Base-by-base conservation (phyloP, 2,329 filamentous ascomycete genomes). In the Sordariomycetes sp. region DNA sequence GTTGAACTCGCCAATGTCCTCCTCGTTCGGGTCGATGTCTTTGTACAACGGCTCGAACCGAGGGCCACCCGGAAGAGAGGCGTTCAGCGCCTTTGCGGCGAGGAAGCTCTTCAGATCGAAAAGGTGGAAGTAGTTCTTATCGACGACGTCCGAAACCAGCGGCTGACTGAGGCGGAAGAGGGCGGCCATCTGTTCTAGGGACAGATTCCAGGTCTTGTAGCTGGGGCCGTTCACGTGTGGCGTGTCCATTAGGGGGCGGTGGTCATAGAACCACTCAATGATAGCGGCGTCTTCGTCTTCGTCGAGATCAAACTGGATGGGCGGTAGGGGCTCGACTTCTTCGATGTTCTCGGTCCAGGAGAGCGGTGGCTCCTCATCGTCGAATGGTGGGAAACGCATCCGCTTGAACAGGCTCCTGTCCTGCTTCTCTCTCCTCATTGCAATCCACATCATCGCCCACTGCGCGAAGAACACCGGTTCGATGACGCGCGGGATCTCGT, bases 391-490 rank as follows among this genome's bases (percentile, higher is more conserved):
- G 66, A 99, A 99, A 65, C 95, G 86, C 94, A 99, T 99, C 63
- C 94, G 86, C 78, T 99, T 99, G 80, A 99, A 99, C 65, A 97
- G 84, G 68, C 93, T 79, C 72, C 94, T 80, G 68, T 99, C 94
- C 68, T 91, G 94, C 79, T 99, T 99, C 71, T 99, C 94, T 66
- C 95, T 88, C 66, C 94, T 86, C 94, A 99, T 99, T 52, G 89
- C 90, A 28, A 96, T 87, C 94, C 94, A 99, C 94, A 99, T 99
- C 58, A 93, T 96, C 14, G 94, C 94, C 94, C 94, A 99, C 71
- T 99, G 94, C 59, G 94, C 94, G 70, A 97, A 92, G 72, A 96
- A 99, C 3, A 99, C 89, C 0, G 94, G 94, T 70, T 97, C 94
- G 67, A 99, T 97, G 58, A 99, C 95, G 66, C 95, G 84, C 16